Evolutionary conservation across 331 rosid genomes (phyloP).

Genomic region (Spiraea crenata): DNA sequence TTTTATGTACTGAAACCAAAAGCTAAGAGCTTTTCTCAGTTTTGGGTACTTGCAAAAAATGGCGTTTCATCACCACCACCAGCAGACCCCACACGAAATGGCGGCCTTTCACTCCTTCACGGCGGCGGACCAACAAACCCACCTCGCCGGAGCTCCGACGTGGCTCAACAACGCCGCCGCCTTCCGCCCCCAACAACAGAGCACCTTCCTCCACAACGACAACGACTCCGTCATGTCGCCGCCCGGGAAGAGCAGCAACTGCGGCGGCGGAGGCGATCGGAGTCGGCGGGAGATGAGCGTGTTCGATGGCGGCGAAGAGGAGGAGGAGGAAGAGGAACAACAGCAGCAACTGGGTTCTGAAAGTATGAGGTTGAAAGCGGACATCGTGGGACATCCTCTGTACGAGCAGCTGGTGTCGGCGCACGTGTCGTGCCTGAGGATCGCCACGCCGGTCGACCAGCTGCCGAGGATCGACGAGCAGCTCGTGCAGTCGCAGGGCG

Average conservation of each 20-base stretch:
- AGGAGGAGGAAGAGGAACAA: constrained; percentile 9
- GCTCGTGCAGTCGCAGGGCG: constrained; percentile 83
- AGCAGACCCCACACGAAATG: constrained; percentile 26
- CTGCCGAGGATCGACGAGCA: constrained; percentile 91
- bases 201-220: constrained; percentile 66
- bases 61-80: constrained; percentile 32
- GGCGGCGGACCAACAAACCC: constrained; percentile 16
- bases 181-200: constrained; percentile 25
- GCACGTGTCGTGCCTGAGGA: constrained; percentile 88
- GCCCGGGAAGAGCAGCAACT: constrained; percentile 26
- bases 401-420: constrained; percentile 93
- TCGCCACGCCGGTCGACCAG: constrained; percentile 99
- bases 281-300: constrained; percentile 4
- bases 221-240: constrained; percentile 35
- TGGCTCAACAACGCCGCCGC: constrained; percentile 92
- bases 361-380: constrained; percentile 66
- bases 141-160: constrained; percentile 52
- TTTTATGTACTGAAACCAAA: neutral
- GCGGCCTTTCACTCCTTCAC: constrained; percentile 26
- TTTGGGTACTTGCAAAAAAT: neutral
- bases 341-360: constrained; percentile 28
- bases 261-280: constrained; percentile 18
- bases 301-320: constrained; percentile 32
- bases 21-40: neutral
- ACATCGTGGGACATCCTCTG: constrained; percentile 77